Percentiles rank a stretch among this genome's conserved stretches.
Conservation (phyloP, 495 filamentous ascomycete genomes). For the Oidiodendron maius region DNA sequence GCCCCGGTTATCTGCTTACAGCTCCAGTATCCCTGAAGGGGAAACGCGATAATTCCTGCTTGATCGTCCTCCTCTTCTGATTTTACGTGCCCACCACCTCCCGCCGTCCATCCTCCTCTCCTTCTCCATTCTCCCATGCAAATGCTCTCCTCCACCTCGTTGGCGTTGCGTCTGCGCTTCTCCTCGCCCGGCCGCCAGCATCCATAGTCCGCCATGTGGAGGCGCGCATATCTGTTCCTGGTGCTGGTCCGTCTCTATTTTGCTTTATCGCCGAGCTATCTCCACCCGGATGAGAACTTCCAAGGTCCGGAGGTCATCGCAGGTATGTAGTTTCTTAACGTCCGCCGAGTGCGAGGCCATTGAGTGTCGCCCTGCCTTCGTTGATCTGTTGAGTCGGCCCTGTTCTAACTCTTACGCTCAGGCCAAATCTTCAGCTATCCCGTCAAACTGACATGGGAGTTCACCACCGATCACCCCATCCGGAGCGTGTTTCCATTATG, state of each 20-base stretch:
- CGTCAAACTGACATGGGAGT: conserved; percentile 87
- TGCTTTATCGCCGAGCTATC: conserved; percentile 87
- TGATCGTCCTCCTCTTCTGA: not conserved
- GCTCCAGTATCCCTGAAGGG: too few species aligned
- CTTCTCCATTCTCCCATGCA: conserved; percentile 1
- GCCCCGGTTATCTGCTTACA: too few species aligned
- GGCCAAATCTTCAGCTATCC: conserved; percentile 87
- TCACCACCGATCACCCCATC: conserved; percentile 76
- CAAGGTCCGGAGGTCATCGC: conserved; percentile 96
- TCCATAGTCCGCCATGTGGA: conserved; percentile 61
- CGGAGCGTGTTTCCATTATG: conserved; percentile 96
- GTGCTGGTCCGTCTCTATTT: conserved; percentile 88
- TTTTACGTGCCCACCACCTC: conserved; percentile 5
- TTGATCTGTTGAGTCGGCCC: too few species aligned
- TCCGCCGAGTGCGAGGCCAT: not conserved
- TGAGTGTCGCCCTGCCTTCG: not conserved
- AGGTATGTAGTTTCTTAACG: conserved; percentile 50
- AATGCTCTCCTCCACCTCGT: conserved; percentile 14
- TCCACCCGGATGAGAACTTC: conserved; percentile 98
- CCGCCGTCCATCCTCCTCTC: not conserved
- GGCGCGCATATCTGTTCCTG: conserved; percentile 80
- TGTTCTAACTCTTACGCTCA: too few species aligned
- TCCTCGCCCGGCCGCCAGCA: conserved; percentile 16
- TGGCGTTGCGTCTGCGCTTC: conserved; percentile 11
- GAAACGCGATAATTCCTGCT: conserved; percentile 3